These are phyloP conservation scores for Carallia brachiata DNA, from an alignment of 345 rosid genomes.

Conservation along the genomic window DNA sequence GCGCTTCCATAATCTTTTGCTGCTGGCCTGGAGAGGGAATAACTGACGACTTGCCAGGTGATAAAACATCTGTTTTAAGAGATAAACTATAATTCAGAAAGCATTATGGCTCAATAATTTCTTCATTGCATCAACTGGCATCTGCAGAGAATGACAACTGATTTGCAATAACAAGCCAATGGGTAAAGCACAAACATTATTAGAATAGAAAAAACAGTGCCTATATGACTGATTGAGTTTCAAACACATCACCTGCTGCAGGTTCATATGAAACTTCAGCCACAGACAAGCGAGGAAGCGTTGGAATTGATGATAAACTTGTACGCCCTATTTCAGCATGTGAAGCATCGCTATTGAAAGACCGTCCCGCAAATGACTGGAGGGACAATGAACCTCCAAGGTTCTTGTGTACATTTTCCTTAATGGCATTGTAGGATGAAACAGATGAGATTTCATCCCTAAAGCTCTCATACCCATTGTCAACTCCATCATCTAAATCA, in stretches of 20 bases:
- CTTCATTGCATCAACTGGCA: background rate
- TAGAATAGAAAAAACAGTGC: background rate
- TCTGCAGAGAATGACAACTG: constrained; percentile 6
- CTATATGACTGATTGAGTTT: background rate
- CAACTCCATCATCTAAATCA: constrained; percentile 62
- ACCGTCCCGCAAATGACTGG: constrained; percentile 63
- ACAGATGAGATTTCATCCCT: constrained; percentile 87
- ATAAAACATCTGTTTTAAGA: constrained; percentile 41
- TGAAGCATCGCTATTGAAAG: constrained; percentile 56
- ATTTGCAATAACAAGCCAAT: background rate
- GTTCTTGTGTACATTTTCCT: constrained; percentile 55
- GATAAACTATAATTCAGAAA: constrained; percentile 18
- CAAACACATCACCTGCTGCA: constrained; percentile 40
- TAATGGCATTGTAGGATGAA: constrained; percentile 68
- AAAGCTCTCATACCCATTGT: constrained; percentile 89
- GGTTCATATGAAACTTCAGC: constrained; percentile 69
- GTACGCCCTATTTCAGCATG: constrained; percentile 47
- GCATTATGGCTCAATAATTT: background rate
- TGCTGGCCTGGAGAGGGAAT: constrained; percentile 44
- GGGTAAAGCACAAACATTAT: background rate
- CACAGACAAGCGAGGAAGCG: constrained; percentile 58
- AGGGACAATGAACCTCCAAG: constrained; percentile 83
- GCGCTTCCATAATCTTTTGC: constrained; percentile 40
- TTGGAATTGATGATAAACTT: constrained; percentile 59
- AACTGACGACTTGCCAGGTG: constrained; percentile 37